Base-by-base conservation (phyloP, 1,284 basidiomycete species). In the Crucibulum parvulum region DNA sequence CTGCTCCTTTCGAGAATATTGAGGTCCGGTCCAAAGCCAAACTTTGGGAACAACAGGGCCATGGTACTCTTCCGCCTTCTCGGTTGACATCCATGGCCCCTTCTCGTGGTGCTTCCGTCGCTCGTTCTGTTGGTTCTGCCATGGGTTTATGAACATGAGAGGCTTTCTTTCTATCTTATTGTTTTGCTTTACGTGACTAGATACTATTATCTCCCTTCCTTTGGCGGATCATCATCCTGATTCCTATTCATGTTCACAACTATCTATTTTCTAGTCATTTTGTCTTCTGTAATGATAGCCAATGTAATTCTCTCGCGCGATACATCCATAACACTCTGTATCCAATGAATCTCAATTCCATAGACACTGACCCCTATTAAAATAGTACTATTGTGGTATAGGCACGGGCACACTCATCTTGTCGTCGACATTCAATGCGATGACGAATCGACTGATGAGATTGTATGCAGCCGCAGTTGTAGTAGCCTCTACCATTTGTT, bases 1-100 rank as follows among this genome's bases (percentile, higher is more conserved):
- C 77, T 18, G 79, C 78, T 8, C 80, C 92, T 0, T 98, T 95
- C 70, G 92, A 90, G 63, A 94, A 96, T 73, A 97, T 99, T 63
- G 85, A 92, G 69, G 84, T 99, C 45, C 79, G 83, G 7, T 90
- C 89, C 37, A 98, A 95, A 79, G 86, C 91, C 61, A 93, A 87
- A 72, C 83, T 99, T 6, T 94, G 92, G 92, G 88, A 89, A 61
- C 84, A 87, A 36, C 88, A 90, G 66, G 80, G 82, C 18, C 85
- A 87, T 59, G 77, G 72, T 15, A 37, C 59, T n/a, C 24, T 43
- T 39, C 43, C n/a, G 16, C 34, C 15, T 43, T 38, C 65, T 56
- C n/a, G n/a, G 31, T 13, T 2, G 13, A 31, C n/a, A 34, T 16
- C n/a, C 31, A 13, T 18, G 7, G 31, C 16, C 6, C 31, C n/a